Evolutionary conservation across 768 basidiomycete species (phyloP), one percentile per base, ranked within the genome.

Genomic region (Cyathus striatus): DNA sequence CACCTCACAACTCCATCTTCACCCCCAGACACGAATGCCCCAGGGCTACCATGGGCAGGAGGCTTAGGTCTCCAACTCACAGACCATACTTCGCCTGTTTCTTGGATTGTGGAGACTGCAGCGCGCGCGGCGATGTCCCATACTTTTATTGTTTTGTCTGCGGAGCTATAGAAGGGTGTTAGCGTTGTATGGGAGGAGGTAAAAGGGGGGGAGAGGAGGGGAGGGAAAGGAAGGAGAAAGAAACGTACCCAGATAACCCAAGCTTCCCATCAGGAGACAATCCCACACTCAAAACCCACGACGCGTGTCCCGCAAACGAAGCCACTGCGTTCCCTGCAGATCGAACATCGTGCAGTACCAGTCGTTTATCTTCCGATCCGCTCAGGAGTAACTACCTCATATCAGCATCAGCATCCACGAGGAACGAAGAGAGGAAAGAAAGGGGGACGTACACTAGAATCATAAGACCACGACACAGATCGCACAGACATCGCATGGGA

Each of bases 401-500:
- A 16, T 22, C 21, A 3, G 23, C 6, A 25, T 24, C 14, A 16
- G 34, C 17, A 24, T 45, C 20, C 13, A 12, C 13, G 35, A 18
- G 3, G 9, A 12, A 36, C 10, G 26, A 14, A 3, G 13, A 24
- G 27, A 43, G 46, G 54, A 53, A 43, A 42, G 40, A 20, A 16
- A n/a, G 24, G n/a, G 23, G 20, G 26, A 69, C 80, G 47, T 57
- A 94, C 92, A 61, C 81, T 88, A 1, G 86, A 86, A 59, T 96
- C 93, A 39, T 80, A 75, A 7, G 90, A 92, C 93, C 93, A 97
- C 6, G 87, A 77, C 3, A 96, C 61, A 0, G 87, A 84, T 26
- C 93, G 83, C 6, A 93, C 90, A 36, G 83, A 76, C 83, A 92
- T 90, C 7, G 90, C 91, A 60, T 97, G 93, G 2, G 90, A 89